Evolutionary conservation across 1,139 yeast genomes (phyloP), one percentile per base, ranked within the genome.

Genomic region (Ashbya aceris): DNA sequence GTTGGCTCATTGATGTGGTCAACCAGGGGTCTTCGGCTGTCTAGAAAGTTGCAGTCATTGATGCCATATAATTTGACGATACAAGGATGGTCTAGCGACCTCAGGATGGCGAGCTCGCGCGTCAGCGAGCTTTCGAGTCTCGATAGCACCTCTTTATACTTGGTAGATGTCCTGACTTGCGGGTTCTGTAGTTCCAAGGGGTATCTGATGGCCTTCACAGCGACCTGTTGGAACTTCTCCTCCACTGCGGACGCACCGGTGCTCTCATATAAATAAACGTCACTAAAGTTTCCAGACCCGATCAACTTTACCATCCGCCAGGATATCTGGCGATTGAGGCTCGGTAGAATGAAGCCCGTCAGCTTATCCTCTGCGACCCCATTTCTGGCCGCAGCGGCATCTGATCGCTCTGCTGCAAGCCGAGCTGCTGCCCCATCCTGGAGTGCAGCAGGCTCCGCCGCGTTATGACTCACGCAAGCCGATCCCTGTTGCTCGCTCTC

Each of bases 81-180:
- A 39, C 72, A 68, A 1, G 74, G 74, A 50, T 73, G 71, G 12
- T 65, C 41, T 4, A 69, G 43, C 2, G 55, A 44, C 41, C 67
- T 65, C 45, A 91, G 67, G 9, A 87, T 76, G 36, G 76, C 79
- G 33, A 89, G 61, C 58, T 91, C 98, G 48, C 97, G 71, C 30
- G 72, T 69, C 38, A 89, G 67, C 12, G 89, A 83, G 45, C 78
- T 76, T 54, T 82, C 85, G 46, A 85, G 64, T 36, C 83, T 65
- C 7, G 71, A 65, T n/a, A 71, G 62, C 2, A 72, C 65, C 2
- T 65, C 67, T 32, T 47, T 51, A 28, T 52, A 51, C 8, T 42
- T 38, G 2, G 59, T 56, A 7, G 56, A 45, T 4, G 50, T 49
- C 5, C 48, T 49, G 10, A 47, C 46, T 20, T 45, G 40, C 8